These are phyloP conservation scores for Dittrichia graveolens DNA, from an alignment of 129 eudicot species.

Conservation along the genomic window DNA sequence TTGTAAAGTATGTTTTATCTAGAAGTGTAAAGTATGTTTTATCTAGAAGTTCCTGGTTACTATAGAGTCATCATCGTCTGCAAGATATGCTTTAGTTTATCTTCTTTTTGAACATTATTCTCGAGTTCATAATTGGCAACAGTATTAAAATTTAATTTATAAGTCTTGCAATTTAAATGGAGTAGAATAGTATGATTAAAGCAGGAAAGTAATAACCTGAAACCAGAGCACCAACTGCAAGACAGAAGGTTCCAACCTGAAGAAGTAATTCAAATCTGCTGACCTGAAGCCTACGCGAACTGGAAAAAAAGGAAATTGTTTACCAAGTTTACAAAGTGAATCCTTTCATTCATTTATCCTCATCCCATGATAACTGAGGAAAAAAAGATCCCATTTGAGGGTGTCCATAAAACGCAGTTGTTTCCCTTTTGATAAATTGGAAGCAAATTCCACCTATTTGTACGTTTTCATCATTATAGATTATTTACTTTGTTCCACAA, in stretches of 20 bases:
- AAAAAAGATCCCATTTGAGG: neutral
- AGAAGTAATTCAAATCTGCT: constrained; percentile 97
- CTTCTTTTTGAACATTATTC: neutral
- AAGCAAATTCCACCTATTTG: neutral
- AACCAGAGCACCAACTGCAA: constrained; percentile 87
- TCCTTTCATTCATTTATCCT: constrained; percentile 5
- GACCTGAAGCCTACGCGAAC: constrained; percentile 96
- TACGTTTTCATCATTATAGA: neutral
- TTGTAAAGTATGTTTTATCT: too few species aligned
- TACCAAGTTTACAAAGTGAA: constrained; percentile 9
- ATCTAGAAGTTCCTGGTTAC: too few species aligned
- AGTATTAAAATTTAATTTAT: neutral
- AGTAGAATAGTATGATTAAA: constrained; percentile 11
- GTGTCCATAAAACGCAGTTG: neutral
- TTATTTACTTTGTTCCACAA: neutral
- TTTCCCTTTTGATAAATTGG: too few species aligned
- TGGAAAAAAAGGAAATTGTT: constrained; percentile 33
- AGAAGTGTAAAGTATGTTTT: too few species aligned
- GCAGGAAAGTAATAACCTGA: constrained; percentile 58
- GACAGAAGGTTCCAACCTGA: constrained; percentile 94
- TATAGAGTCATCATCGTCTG: too few species aligned
- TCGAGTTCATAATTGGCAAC: neutral
- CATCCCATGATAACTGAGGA: neutral
- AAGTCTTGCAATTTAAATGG: neutral
- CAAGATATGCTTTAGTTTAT: neutral